Evolutionary conservation across 352 stramenopile species (phyloP).

Genomic region (Phytophthora crassamura): DNA sequence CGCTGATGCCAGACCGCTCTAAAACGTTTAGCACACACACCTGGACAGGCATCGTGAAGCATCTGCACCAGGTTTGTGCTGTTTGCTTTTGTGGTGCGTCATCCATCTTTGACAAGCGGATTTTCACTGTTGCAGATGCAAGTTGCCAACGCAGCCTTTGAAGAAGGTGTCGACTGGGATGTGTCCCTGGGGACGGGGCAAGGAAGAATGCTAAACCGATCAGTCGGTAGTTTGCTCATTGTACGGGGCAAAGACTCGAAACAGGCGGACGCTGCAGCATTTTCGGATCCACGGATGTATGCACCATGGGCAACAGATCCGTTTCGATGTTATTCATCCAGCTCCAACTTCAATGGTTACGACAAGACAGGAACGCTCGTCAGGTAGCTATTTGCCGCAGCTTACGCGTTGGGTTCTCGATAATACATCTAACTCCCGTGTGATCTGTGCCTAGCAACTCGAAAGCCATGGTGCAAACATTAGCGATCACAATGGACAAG

Average conservation of each 20-base stretch:
- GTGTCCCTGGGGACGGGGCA: slow-evolving; percentile 40
- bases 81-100: not conserved
- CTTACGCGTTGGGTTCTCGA: not conserved
- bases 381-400: slow-evolving; percentile 36
- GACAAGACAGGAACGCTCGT: slow-evolving; percentile 73
- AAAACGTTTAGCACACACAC: slow-evolving; percentile 78
- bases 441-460: slow-evolving; percentile 57
- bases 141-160: slow-evolving; percentile 59
- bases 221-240: slow-evolving; percentile 59
- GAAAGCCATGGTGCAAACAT: slow-evolving; percentile 56
- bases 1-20: slow-evolving; percentile 69
- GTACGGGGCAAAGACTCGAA: slow-evolving; percentile 47
- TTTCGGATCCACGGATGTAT: slow-evolving; percentile 58
- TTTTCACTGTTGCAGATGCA: too few species aligned
- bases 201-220: slow-evolving; percentile 42
- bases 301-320: slow-evolving; percentile 43
- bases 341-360: slow-evolving; percentile 56
- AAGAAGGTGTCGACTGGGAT: slow-evolving; percentile 73
- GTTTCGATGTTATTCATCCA: slow-evolving; percentile 44
- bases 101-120: too few species aligned
- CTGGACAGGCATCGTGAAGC: slow-evolving; percentile 79
- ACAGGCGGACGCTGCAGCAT: slow-evolving; percentile 35
- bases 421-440: slow-evolving; percentile 1
- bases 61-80: slow-evolving; percentile 70
- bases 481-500: slow-evolving; percentile 61